Conservation (phyloP, 371 early-diverging fungal genomes). For the Zychaea mexicana region DNA sequence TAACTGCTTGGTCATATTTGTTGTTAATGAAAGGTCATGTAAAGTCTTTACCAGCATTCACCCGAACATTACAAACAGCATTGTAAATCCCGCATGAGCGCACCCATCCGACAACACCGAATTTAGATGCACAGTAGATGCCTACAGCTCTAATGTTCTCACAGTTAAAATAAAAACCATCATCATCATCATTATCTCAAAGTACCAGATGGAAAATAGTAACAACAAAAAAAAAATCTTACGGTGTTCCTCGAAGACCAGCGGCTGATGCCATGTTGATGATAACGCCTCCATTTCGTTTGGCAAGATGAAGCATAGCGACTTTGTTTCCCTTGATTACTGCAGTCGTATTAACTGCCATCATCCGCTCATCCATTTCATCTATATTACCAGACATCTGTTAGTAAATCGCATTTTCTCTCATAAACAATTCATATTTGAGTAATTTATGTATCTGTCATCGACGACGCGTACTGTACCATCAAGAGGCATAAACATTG, state of each 20-base stretch:
- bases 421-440: constrained; percentile 6
- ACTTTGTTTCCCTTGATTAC: constrained; percentile 60
- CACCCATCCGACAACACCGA: constrained; percentile 29
- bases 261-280: constrained; percentile 44
- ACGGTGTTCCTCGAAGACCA: constrained; percentile 23
- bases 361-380: constrained; percentile 40
- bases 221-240: constrained; percentile 13
- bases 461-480: constrained; percentile 10
- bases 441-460: neutral
- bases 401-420: neutral
- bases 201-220: neutral
- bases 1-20: neutral
- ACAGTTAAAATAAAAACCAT: constrained; percentile 6
- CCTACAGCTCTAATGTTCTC: constrained; percentile 4
- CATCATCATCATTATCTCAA: neutral
- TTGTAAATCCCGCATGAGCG: constrained; percentile 15
- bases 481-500: constrained; percentile 29
- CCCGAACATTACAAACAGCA: constrained; percentile 34
- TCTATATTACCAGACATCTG: constrained; percentile 9
- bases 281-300: constrained; percentile 47
- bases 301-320: constrained; percentile 37
- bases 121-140: constrained; percentile 23
- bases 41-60: constrained; percentile 33
- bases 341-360: constrained; percentile 70
- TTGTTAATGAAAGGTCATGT: neutral